phyloP scores from a whole-genome alignment of 306 rosid species.

The Cucurbita argyrosperma region DNA sequence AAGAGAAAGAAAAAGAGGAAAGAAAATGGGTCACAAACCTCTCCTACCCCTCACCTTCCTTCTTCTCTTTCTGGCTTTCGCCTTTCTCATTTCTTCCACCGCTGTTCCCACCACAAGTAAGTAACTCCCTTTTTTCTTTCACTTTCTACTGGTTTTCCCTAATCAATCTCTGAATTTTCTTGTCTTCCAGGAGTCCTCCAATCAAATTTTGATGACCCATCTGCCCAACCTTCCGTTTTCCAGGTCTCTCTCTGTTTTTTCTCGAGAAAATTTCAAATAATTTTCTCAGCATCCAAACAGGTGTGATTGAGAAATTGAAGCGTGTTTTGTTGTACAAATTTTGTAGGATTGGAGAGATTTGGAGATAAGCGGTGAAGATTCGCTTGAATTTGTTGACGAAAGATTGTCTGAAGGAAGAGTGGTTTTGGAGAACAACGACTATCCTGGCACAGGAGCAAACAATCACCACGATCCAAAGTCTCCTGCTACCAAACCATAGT shows the following conservation, averaged over 20 bases:
- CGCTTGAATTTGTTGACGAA: neutral
- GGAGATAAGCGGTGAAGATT: conserved; percentile 6
- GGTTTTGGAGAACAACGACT: conserved; percentile 37
- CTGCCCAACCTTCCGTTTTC: conserved; percentile 10
- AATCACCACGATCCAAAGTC: conserved; percentile 40
- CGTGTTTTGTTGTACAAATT: neutral
- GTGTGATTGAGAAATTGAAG: neutral
- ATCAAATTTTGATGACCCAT: conserved; percentile 12
- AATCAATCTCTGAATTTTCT: neutral
- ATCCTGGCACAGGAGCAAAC: conserved; percentile 60
- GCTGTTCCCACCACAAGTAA: conserved; percentile 28
- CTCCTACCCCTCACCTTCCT: neutral
- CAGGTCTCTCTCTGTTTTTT: neutral
- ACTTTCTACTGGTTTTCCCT: neutral
- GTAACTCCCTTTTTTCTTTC: neutral
- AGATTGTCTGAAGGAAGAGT: conserved; percentile 22
- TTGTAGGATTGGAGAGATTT: conserved; percentile 16
- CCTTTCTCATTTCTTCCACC: conserved; percentile 10
- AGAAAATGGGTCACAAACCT: neutral
- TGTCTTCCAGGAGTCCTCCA: conserved; percentile 21
- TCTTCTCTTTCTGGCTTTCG: conserved; percentile 15
- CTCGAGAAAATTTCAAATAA: neutral
- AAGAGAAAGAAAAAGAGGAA: neutral
- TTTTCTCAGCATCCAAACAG: neutral
- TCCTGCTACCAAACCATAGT: conserved; percentile 31